Evolutionary conservation across 176 grass and related monocot species (phyloP).

Genomic region (Urochloa ruziziensis): DNA sequence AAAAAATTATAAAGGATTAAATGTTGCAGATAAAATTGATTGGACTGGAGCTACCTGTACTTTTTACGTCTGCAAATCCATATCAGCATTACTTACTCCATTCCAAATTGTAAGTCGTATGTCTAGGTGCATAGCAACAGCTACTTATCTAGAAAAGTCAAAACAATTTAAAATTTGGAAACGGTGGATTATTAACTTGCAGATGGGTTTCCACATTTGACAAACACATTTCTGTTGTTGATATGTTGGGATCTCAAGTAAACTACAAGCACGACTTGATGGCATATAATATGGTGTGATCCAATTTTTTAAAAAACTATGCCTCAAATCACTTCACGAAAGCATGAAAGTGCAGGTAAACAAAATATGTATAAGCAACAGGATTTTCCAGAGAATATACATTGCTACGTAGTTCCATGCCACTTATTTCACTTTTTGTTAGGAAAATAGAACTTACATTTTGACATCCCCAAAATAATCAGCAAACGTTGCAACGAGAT

Average conservation of each 20-base stretch:
- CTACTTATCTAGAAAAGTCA: too few species aligned
- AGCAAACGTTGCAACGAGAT: conserved; percentile 83
- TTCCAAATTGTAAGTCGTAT: too few species aligned
- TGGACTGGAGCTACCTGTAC: conserved; percentile 5
- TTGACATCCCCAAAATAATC: conserved; percentile 98
- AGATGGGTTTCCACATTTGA: not conserved
- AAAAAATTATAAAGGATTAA: not conserved
- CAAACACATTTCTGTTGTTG: conserved; percentile 21
- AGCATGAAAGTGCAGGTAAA: not conserved
- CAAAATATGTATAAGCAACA: conserved; percentile 24
- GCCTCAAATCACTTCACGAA: not conserved
- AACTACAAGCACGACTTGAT: not conserved
- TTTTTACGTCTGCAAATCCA: not conserved
- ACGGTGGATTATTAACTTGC: conserved; percentile 23
- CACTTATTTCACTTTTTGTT: not conserved
- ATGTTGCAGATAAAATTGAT: conserved; percentile 6
- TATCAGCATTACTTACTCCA: not conserved
- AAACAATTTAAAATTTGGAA: too few species aligned
- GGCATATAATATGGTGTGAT: not conserved
- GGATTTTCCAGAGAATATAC: not conserved
- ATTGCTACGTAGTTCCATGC: conserved; percentile 8
- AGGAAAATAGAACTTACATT: conserved; percentile 70
- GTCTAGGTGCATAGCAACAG: too few species aligned
- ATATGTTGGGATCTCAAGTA: not conserved
- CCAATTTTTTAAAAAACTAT: not conserved